Evolutionary conservation across 768 basidiomycete species (phyloP).

Genomic region (Lactifluus rugatus): DNA sequence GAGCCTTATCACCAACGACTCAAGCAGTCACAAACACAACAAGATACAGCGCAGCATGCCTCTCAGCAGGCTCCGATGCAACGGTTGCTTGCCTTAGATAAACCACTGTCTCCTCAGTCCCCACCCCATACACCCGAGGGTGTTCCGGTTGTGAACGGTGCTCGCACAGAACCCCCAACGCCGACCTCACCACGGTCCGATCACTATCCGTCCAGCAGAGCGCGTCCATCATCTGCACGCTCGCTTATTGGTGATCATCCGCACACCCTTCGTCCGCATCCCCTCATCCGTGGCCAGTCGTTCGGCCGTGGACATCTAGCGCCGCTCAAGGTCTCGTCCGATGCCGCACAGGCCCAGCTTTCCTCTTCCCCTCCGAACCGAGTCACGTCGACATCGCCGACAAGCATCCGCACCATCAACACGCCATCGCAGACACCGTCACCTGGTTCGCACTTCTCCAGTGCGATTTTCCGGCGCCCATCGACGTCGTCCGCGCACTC

Average conservation of each 20-base stretch:
- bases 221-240: slow-evolving; percentile 56
- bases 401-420: slow-evolving; percentile 18
- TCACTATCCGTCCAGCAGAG: slow-evolving; percentile 27
- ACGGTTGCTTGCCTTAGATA: not conserved
- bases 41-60: not conserved
- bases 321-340: slow-evolving; percentile 52
- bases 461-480: slow-evolving; percentile 32
- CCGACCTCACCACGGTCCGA: slow-evolving; percentile 33
- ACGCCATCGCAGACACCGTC: not conserved
- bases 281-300: slow-evolving; percentile 67
- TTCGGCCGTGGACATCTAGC: slow-evolving; percentile 44
- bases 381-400: slow-evolving; percentile 23
- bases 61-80: not conserved
- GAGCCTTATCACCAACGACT: not conserved
- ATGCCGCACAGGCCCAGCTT: slow-evolving; percentile 35
- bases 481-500: slow-evolving; percentile 55
- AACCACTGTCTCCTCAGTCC: not conserved
- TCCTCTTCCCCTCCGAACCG: slow-evolving; percentile 28
- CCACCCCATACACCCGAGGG: slow-evolving; percentile 1
- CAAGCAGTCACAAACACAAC: not conserved
- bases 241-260: slow-evolving; percentile 35
- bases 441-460: slow-evolving; percentile 13
- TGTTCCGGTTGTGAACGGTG: not conserved
- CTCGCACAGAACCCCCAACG: slow-evolving; percentile 21
- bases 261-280: slow-evolving; percentile 51